Evolutionary conservation across 2,329 filamentous ascomycete genomes (phyloP), one percentile per base, ranked within the genome.

Genomic region (Lecanosticta acicola): DNA sequence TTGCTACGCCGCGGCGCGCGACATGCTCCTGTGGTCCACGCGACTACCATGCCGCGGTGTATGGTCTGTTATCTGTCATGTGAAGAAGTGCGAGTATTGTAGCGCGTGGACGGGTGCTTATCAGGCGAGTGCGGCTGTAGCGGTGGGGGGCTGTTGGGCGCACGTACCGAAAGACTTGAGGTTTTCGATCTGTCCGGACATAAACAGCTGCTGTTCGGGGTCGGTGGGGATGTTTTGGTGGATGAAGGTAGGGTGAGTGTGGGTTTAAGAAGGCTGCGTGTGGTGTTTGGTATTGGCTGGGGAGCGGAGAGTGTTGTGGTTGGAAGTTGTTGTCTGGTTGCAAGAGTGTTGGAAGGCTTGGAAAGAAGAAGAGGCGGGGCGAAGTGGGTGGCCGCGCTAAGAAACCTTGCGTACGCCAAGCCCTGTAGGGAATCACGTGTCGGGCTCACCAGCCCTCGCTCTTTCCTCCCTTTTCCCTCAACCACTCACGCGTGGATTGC

Each of bases 141-240:
- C 24, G 24, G 24, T 29, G 24, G 24, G 5, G 48, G 48, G 49
- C 49, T 47, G 46, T 43, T 46, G 21, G 34, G 34, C 43, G 36
- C 18, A 50, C 52, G 49, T 47, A 55, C 54, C 54, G 43, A 55
- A 55, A 46, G 54, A 51, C 50, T 57, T 55, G 48, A 57, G 54
- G 50, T 57, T 57, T 42, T 57, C 52, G 50, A 57, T 56, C 41
- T 49, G 46, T 36, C 35, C 46, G 45, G 52, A 53, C 54, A 55
- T 55, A 53, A 44, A 51, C 45, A 46, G 47, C 49, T 48, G 47
- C 45, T 46, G 34, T 39, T 38, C 29, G 19, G 50, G 44, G 41
- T 48, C 29, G 43, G 33, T 29, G 32, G 29, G 39, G 19, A 19
- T 38, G 24, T 18, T 39, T 43, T 41, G 36, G 20, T 45, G 40